Conservation (phyloP, 2,329 filamentous ascomycete species). For the Aureobasidium sp. region DNA sequence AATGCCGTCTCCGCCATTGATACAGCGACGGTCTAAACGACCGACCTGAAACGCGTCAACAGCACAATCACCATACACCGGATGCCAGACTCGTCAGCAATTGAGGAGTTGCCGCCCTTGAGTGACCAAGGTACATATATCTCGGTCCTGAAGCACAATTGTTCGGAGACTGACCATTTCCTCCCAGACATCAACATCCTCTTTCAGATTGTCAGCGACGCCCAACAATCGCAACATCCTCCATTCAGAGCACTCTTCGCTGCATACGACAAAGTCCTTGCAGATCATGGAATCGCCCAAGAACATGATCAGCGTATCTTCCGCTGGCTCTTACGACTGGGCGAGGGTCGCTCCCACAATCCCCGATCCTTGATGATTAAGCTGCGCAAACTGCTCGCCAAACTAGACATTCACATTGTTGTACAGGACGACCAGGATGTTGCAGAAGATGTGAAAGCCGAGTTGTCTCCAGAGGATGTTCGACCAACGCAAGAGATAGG, state of each 20-base stretch:
- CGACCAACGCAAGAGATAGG: background rate
- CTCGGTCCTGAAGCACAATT: background rate
- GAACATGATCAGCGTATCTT: constrained; percentile 70
- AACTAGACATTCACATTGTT: constrained; percentile 66
- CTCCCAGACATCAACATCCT: constrained; percentile 66
- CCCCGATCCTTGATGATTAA: constrained; percentile 56
- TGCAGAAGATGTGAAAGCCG: background rate
- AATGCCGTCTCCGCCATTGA: background rate
- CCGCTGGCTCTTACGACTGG: constrained; percentile 71
- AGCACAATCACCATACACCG: constrained; percentile 24
- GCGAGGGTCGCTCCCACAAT: constrained; percentile 33
- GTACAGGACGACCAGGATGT: constrained; percentile 33
- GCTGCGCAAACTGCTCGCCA: constrained; percentile 60
- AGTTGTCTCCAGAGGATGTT: background rate
- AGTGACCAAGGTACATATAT: constrained; percentile 33
- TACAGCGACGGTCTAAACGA: background rate
- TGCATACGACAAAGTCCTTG: constrained; percentile 72
- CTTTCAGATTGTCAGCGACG: constrained; percentile 66
- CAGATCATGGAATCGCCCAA: constrained; percentile 60
- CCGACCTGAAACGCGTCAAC: constrained; percentile 29
- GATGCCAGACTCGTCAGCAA: constrained; percentile 28
- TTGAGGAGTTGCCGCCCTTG: constrained; percentile 33
- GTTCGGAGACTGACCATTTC: constrained; percentile 14
- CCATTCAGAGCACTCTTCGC: constrained; percentile 73
- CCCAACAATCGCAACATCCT: constrained; percentile 58